These are phyloP conservation scores for Pochonia chlamydosporia DNA, from an alignment of 2,329 filamentous ascomycete genomes.

Conservation along the genomic window DNA sequence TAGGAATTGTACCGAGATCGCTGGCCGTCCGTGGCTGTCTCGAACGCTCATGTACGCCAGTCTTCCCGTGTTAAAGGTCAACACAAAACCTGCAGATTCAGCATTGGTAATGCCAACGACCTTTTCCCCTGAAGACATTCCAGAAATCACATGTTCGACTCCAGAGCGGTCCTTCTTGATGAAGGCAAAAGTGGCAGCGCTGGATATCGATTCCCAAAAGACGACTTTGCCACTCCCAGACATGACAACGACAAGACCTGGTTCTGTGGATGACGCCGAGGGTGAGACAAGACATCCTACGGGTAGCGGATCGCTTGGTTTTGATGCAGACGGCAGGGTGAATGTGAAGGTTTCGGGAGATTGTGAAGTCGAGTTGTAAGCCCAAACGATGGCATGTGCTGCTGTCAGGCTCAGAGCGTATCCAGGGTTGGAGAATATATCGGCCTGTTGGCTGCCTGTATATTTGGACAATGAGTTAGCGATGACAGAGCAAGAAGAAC, in stretches of 20 bases:
- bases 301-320: slow-evolving; percentile 65
- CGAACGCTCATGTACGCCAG: slow-evolving; percentile 81
- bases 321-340: slow-evolving; percentile 67
- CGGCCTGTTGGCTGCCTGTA: slow-evolving; percentile 58
- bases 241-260: slow-evolving; percentile 82
- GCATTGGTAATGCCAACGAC: slow-evolving; percentile 74
- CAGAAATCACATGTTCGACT: slow-evolving; percentile 67
- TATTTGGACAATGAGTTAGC: slow-evolving; percentile 8
- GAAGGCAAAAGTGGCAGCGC: slow-evolving; percentile 75
- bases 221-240: slow-evolving; percentile 78
- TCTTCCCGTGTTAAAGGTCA: slow-evolving; percentile 79
- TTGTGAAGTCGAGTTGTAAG: slow-evolving; percentile 64
- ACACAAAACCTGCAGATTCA: slow-evolving; percentile 78
- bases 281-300: slow-evolving; percentile 78
- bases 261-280: slow-evolving; percentile 70
- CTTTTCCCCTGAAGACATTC: slow-evolving; percentile 72
- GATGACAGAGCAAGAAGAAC: slow-evolving; percentile 4
- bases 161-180: slow-evolving; percentile 77
- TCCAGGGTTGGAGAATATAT: slow-evolving; percentile 58
- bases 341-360: slow-evolving; percentile 77
- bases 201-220: slow-evolving; percentile 94
- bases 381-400: slow-evolving; percentile 83
- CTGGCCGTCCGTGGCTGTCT: slow-evolving; percentile 80
- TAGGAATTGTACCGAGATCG: slow-evolving; percentile 72
- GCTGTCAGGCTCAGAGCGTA: slow-evolving; percentile 78